Base-by-base conservation (phyloP, 768 basidiomycete species). In the Peribolospora kevripleyi region DNA sequence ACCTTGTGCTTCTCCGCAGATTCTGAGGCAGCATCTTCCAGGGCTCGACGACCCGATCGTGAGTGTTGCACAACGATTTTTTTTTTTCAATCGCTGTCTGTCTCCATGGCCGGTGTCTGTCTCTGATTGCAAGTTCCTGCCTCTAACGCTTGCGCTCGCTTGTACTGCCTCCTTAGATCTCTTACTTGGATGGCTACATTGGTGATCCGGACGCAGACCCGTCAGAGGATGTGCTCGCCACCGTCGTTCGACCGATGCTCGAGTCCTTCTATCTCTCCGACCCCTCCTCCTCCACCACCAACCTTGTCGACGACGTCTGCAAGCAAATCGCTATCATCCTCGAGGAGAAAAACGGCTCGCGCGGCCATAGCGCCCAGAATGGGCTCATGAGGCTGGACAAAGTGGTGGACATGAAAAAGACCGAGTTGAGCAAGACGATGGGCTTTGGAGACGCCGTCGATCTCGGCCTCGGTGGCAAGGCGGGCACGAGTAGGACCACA, bases 401-500 rank as follows among this genome's bases (percentile, higher is more conserved):
- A 66, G 80, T 84, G 53, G 77, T 87, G 76, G 81, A 87, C 61
- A 79, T 88, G 75, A 83, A 81, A 71, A 84, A 82, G 68, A 69
- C 78, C 2, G 72, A 73, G 7, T 77, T 86, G 66, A 84, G 82
- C 39, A 81, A 69, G 55, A 86, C 84, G 6, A 81, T 86, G 59
- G 81, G 77, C 4, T 70, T 88, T 50, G 72, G 76, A 0, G 82
- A 85, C 59, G 83, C 83, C 10, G 84, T 88, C 45, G 86, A 90
- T 66, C 71, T 90, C 53, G 84, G 86, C 67, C 84, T 82, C 45
- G 84, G 86, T 54, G 87, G 86, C 70, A 88, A 90, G 74, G 85
- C 82, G 72, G 88, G 87, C 69, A 84, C 82, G 42, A 85, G 84
- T 43, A 79, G 82, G 39, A 25, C 25, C 25, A 25, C 25, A 25